phyloP scores from a whole-genome alignment of 495 filamentous ascomycete genomes.

The Pyronema omphalodes region DNA sequence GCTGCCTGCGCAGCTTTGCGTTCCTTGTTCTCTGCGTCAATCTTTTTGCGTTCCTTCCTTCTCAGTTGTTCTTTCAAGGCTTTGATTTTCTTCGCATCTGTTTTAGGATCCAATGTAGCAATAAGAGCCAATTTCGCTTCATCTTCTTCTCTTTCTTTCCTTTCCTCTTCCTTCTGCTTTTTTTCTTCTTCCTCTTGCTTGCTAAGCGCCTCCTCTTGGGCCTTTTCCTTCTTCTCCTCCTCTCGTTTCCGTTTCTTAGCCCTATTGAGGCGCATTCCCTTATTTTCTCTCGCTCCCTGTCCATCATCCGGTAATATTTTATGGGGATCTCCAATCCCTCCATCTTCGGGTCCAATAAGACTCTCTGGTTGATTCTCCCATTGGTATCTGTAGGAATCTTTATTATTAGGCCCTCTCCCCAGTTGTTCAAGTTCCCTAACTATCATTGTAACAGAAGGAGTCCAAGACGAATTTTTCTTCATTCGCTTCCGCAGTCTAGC shows the following conservation, averaged over 20 bases:
- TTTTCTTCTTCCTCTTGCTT: conserved; percentile 6
- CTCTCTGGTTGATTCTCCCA: conserved; percentile 15
- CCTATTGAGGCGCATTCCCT: conserved; percentile 22
- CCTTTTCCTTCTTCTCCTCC: conserved; percentile 30
- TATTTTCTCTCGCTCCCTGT: conserved; percentile 20
- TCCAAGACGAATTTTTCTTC: conserved; percentile 98
- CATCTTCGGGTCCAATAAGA: conserved; percentile 20
- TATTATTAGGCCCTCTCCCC: conserved; percentile 43
- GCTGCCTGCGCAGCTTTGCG: neutral
- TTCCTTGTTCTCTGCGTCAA: neutral
- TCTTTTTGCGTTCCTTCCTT: neutral
- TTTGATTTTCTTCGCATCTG: neutral
- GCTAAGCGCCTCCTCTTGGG: conserved; percentile 3
- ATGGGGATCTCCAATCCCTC: conserved; percentile 22
- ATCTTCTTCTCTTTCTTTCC: conserved; percentile 10
- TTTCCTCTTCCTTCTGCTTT: neutral
- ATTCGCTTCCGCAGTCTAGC: conserved; percentile 81
- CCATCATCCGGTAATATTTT: conserved; percentile 21
- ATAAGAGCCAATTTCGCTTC: neutral
- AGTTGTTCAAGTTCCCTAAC: conserved; percentile 61
- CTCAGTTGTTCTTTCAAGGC: conserved; percentile 3
- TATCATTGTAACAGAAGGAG: conserved; percentile 91
- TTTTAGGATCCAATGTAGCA: conserved; percentile 2
- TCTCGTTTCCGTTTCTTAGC: conserved; percentile 40
- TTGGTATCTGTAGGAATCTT: conserved; percentile 19